phyloP scores from a whole-genome alignment of 495 filamentous ascomycete genomes.

The Pyrenula massariospora region DNA sequence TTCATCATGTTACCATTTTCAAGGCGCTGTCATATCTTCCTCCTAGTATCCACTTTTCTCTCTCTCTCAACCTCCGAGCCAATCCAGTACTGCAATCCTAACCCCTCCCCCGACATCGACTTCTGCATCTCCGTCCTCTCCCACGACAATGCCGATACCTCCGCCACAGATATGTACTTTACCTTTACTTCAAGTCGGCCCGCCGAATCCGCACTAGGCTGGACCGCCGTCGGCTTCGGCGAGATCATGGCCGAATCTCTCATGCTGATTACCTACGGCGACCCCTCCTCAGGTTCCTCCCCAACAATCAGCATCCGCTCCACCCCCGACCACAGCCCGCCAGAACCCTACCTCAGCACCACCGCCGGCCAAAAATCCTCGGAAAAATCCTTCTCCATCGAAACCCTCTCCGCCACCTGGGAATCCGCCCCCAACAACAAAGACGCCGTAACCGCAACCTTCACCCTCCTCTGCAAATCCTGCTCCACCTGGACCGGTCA shows the following conservation, averaged over 20 bases:
- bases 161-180: neutral
- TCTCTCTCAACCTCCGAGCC: neutral
- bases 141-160: neutral
- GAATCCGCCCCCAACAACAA: neutral
- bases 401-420: neutral
- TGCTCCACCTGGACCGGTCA: neutral
- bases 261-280: neutral
- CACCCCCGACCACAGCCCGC: neutral
- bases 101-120: neutral
- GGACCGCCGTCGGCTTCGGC: neutral
- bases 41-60: too few relatives aligned
- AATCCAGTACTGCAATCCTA: neutral
- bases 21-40: too few relatives aligned
- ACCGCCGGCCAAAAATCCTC: neutral
- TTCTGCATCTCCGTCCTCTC: neutral
- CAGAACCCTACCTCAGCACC: neutral
- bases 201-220: neutral
- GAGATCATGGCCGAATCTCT: neutral
- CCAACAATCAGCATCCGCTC: neutral
- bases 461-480: neutral
- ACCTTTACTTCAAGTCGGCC: neutral
- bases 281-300: neutral
- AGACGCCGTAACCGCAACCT: neutral
- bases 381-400: neutral
- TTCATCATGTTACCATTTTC: too few relatives aligned